Conservation (phyloP, 148 eudicot genomes). For the Mesembryanthemum crystallinum region DNA sequence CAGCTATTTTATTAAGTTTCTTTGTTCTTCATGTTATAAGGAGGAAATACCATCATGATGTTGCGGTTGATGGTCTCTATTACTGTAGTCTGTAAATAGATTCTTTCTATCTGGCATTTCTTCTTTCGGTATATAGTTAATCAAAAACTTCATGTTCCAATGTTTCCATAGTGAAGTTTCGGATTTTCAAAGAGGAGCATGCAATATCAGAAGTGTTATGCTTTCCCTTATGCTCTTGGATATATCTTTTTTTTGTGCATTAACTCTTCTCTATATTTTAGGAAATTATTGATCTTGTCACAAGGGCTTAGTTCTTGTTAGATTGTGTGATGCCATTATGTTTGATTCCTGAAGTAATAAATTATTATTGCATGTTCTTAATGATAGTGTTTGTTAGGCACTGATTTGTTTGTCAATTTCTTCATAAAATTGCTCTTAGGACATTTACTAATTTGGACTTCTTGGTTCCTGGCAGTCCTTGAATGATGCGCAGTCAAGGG, state of each 20-base stretch:
- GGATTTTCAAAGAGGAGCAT: background rate
- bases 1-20: background rate
- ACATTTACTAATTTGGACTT: background rate
- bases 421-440: background rate
- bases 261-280: no score
- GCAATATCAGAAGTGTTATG: background rate
- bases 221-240: background rate
- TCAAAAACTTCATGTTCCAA: no score
- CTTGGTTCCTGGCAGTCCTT: constrained; percentile 44
- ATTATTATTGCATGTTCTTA: background rate
- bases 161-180: background rate
- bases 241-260: no score
- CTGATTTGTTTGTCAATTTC: background rate
- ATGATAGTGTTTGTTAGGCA: background rate
- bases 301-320: no score
- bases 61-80: background rate
- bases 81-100: background rate
- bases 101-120: background rate
- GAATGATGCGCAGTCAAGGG: constrained; percentile 80
- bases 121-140: no score
- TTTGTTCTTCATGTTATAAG: background rate
- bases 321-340: background rate
- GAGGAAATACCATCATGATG: background rate
- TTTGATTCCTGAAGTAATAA: background rate
- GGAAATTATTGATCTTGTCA: no score